phyloP scores from a whole-genome alignment of 805 yeast genomes.

The Debaryomyces prosopidis region DNA sequence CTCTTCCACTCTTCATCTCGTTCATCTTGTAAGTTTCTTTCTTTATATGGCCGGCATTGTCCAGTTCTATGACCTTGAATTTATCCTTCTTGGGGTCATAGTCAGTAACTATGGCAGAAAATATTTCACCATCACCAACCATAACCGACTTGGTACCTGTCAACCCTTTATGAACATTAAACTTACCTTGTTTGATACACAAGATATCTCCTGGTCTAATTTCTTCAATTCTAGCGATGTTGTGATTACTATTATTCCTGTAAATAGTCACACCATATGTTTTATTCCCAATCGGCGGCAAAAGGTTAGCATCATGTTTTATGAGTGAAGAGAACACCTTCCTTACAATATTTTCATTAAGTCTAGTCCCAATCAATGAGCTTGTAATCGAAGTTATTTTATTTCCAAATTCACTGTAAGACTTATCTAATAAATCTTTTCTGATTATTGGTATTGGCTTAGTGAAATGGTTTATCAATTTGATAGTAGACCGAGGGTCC shows the following conservation, averaged over 20 bases:
- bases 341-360: slow-evolving; percentile 25
- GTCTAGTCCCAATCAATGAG: slow-evolving; percentile 31
- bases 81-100: slow-evolving; percentile 75
- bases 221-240: slow-evolving; percentile 55
- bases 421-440: slow-evolving; percentile 50
- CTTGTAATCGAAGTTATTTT: slow-evolving; percentile 40
- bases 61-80: slow-evolving; percentile 64
- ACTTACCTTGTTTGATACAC: slow-evolving; percentile 72
- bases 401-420: slow-evolving; percentile 52
- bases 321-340: slow-evolving; percentile 19
- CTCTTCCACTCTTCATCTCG: slow-evolving; percentile 76
- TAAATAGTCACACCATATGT: slow-evolving; percentile 76
- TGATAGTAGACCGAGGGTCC: slow-evolving; percentile 54
- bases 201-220: slow-evolving; percentile 83
- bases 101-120: slow-evolving; percentile 64
- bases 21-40: slow-evolving; percentile 64
- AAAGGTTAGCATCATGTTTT: slow-evolving; percentile 17
- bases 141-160: slow-evolving; percentile 39
- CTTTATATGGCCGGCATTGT: slow-evolving; percentile 49
- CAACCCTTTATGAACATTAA: slow-evolving; percentile 64
- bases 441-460: slow-evolving; percentile 46
- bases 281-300: slow-evolving; percentile 63
- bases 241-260: slow-evolving; percentile 41
- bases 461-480: slow-evolving; percentile 24
- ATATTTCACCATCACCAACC: slow-evolving; percentile 53